Conservation (phyloP, 805 yeast genomes). For the Torulaspora microellipsoides region DNA sequence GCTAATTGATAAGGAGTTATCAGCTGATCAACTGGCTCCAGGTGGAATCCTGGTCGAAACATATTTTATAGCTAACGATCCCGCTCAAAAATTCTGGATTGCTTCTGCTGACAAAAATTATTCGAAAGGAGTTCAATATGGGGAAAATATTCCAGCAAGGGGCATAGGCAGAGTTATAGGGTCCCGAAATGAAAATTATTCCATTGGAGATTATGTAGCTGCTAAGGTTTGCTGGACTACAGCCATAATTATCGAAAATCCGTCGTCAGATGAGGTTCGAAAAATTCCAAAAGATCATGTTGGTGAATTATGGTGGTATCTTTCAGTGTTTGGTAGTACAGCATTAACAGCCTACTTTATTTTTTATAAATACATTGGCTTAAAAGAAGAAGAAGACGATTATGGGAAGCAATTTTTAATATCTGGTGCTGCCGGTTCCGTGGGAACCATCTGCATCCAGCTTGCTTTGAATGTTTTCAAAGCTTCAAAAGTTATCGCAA, state of each 20-base stretch:
- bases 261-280: conserved; percentile 13
- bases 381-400: conserved; percentile 37
- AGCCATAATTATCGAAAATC: conserved; percentile 36
- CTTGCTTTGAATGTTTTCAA: conserved; percentile 49
- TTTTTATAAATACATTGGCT: conserved; percentile 45
- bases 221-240: conserved; percentile 46
- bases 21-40: conserved; percentile 28
- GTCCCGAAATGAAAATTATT: conserved; percentile 40
- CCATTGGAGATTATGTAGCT: conserved; percentile 42
- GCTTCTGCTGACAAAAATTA: conserved; percentile 31
- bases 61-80: conserved; percentile 51
- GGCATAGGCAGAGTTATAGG: conserved; percentile 50
- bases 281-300: conserved; percentile 21
- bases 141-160: conserved; percentile 44
- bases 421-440: conserved; percentile 72
- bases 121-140: conserved; percentile 35
- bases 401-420: conserved; percentile 46
- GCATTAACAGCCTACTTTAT: conserved; percentile 60
- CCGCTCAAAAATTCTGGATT: conserved; percentile 59
- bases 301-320: conserved; percentile 41
- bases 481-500: conserved; percentile 54
- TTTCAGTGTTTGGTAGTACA: conserved; percentile 52
- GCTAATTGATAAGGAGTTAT: conserved; percentile 18
- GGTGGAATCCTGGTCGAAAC: conserved; percentile 45
- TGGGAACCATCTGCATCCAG: conserved; percentile 58